Evolutionary conservation across 768 basidiomycete species (phyloP).

Genomic region (Gyrodon lividus): DNA sequence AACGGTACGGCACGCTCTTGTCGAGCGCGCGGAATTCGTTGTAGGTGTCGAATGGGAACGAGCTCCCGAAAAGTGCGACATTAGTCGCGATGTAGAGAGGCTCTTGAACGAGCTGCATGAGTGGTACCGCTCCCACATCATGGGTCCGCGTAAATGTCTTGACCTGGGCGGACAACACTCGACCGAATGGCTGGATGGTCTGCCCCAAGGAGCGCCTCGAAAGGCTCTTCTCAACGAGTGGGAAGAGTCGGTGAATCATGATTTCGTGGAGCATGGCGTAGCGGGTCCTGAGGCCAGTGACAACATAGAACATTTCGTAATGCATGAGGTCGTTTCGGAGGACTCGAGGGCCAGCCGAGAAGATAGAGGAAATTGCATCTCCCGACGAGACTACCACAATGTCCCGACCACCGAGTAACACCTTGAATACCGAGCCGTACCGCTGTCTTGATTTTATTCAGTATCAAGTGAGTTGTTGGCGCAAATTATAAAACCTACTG

Average conservation of each 20-base stretch:
- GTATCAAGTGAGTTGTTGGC: not conserved
- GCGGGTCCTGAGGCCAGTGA: slow-evolving; percentile 12
- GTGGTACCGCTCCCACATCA: slow-evolving; percentile 5
- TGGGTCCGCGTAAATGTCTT: not conserved
- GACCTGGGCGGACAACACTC: slow-evolving; percentile 11
- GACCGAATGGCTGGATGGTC: slow-evolving; percentile 13
- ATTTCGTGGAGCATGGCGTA: slow-evolving; percentile 11
- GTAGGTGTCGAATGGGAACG: slow-evolving; percentile 21
- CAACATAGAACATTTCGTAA: slow-evolving; percentile 8
- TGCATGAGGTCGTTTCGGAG: slow-evolving; percentile 16
- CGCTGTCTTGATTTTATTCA: slow-evolving; percentile 6
- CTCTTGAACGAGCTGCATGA: slow-evolving; percentile 14
- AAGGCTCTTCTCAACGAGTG: slow-evolving; percentile 19
- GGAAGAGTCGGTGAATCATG: slow-evolving; percentile 21
- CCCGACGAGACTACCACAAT: slow-evolving; percentile 17
- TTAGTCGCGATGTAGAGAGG: slow-evolving; percentile 21
- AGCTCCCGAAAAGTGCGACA: slow-evolving; percentile 15
- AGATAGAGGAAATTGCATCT: slow-evolving; percentile 11
- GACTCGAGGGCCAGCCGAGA: not conserved
- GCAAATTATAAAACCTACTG: slow-evolving; percentile 15
- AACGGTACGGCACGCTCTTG: slow-evolving; percentile 19
- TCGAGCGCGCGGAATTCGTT: slow-evolving; percentile 19
- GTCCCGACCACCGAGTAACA: slow-evolving; percentile 18
- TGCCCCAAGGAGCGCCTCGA: slow-evolving; percentile 13
- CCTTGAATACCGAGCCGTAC: slow-evolving; percentile 14